Base-by-base conservation (phyloP, 2,329 filamentous ascomycete genomes). In the Zasmidium cellare region DNA sequence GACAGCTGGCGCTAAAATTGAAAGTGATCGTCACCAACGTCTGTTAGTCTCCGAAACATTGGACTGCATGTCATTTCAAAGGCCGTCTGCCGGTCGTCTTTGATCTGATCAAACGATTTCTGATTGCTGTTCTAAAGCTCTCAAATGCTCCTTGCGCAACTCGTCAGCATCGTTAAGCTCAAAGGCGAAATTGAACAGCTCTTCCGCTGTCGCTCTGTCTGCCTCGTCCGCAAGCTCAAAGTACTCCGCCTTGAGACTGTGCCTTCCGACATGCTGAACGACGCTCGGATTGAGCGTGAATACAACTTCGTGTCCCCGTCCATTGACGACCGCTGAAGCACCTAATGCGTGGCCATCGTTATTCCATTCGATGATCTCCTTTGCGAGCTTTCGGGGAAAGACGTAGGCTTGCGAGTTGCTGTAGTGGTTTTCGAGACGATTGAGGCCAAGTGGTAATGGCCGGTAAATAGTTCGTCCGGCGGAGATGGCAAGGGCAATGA, bases 371-470 rank as follows among this genome's bases (percentile, higher is more conserved):
- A 75, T 25, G 1, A 74, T 57, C 11, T 68, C 62, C 9, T 56
- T 57, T 2, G 70, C 61, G 45, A 68, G 63, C 0, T 55, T 54
- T n/a, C 72, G 73, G 2, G 75, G 76, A 51, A 78, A 80, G 31
- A 79, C 72, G 5, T 79, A 71, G 1, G 68, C 77, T 66, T 80
- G 77, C 1, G 74, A 73, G 59, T 77, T 80, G 64, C 76, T 79
- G 16, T 76, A 77, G 54, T 71, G 78, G 9, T 70, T 62, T 12
- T 73, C 64, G 77, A 79, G 79, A 22, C 69, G 63, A 45, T 74
- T 68, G 1, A 80, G 69, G 6, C 76, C 76, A 2, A 55, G 41
- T 1, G 72, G 61, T 7, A 74, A 68, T 1, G 75, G 74, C 2
- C 71, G 67, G 6, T 77, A 68, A 1, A 76, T 77, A 0, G 71